Base-by-base conservation (phyloP, 208 protist species). In the Strigomonas galati region DNA sequence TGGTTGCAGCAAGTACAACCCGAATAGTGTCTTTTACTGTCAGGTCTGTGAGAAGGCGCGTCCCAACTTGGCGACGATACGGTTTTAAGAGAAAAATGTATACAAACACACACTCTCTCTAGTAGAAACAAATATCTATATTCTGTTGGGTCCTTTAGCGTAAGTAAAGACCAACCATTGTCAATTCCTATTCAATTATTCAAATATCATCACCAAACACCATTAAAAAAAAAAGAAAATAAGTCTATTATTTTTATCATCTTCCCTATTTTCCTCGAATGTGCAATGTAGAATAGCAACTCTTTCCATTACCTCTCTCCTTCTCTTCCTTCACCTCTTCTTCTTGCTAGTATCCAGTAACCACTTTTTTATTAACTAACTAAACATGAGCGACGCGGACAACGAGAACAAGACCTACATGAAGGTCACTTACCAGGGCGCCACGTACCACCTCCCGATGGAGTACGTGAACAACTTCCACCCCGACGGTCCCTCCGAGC, bases 1-100 rank as follows among this genome's bases (percentile, higher is more conserved):
- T 37, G 88, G 88, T n/a, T 94, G 88, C 69, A 89, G 78, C 62
- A 91, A 88, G 76, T 92, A 91, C 67, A 94, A 94, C 58, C 70
- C 85, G 14, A 92, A 91, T 55, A 55, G 65, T 0, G 65, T 89
- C 12, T 94, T 92, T 60, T 94, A 94, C 78, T 94, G 88, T 55
- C 77, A 89, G 46, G 84, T 87, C 27, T 94, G 88, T 66, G 83
- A 94, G 58, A 85, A 86, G 71, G 88, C 81, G 24, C 61, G 88
- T 19, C 88, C 88, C 17, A 84, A 90, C 49, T 58, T 94, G 19
- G 80, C 88, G 12, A 77, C 69, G 21, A 66, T 93, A 7, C 79
- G 83, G 3, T 93, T 93, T 63, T 93, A 77, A 71, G 14, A 26
- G 30, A 40, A 61, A 35, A 23, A 21, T 6, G 26, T 12, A 21